phyloP scores from a whole-genome alignment of 2,329 filamentous ascomycete genomes.

The Hypoxylon sp. region DNA sequence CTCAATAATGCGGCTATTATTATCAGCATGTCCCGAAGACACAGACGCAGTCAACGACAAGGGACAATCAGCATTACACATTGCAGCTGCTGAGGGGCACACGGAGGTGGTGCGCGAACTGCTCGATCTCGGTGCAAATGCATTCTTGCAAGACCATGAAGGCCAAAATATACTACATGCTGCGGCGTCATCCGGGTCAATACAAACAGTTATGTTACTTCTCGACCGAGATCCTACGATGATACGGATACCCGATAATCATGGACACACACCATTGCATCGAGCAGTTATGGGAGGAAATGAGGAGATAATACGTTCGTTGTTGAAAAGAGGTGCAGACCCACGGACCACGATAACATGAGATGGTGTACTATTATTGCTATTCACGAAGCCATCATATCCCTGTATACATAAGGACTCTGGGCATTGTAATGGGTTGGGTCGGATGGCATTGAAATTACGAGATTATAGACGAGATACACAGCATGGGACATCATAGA shows the following conservation, averaged over 20 bases:
- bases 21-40: conserved; percentile 20
- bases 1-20: conserved; percentile 12
- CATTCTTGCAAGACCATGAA: conserved; percentile 12
- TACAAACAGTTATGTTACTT: conserved; percentile 10
- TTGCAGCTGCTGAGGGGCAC: conserved; percentile 20
- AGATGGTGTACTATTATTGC: conserved; percentile 6
- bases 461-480: conserved; percentile 18
- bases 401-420: conserved; percentile 12
- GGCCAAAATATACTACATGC: conserved; percentile 21
- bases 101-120: conserved; percentile 19
- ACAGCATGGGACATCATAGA: conserved; percentile 6
- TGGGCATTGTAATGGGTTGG: conserved; percentile 10
- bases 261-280: conserved; percentile 18
- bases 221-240: conserved; percentile 17
- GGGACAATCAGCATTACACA: conserved; percentile 22
- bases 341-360: conserved; percentile 16
- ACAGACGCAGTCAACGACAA: conserved; percentile 21
- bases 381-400: conserved; percentile 5
- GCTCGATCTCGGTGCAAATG: conserved; percentile 21
- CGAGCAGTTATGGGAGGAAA: conserved; percentile 21
- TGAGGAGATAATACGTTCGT: conserved; percentile 21
- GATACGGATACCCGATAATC: conserved; percentile 18
- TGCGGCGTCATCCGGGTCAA: conserved; percentile 14
- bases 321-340: conserved; percentile 21
- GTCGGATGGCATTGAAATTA: conserved; percentile 4